Evolutionary conservation across 495 filamentous ascomycete species (phyloP).

Genomic region (Neurospora hispaniola): DNA sequence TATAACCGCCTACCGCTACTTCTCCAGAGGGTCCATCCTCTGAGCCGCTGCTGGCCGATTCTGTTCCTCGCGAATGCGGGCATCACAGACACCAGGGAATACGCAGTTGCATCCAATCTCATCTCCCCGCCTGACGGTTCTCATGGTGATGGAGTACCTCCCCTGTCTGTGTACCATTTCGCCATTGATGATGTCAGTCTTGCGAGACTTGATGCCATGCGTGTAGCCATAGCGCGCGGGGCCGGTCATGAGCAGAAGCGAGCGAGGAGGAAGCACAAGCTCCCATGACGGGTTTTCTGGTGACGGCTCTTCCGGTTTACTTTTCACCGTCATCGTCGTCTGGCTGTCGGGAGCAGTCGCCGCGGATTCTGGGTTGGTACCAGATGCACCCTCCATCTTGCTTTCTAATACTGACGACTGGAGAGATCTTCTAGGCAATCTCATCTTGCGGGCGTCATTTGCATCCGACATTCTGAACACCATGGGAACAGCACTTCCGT

Average conservation of each 20-base stretch:
- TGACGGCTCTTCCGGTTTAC: background rate
- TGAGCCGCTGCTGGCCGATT: background rate
- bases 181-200: conserved; percentile 19
- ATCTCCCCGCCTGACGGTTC: conserved; percentile 11
- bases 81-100: conserved; percentile 23
- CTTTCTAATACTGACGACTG: background rate
- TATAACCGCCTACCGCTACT: background rate
- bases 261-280: conserved; percentile 16
- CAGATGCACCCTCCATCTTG: background rate
- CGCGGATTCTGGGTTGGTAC: background rate
- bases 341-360: background rate
- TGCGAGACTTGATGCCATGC: conserved; percentile 20
- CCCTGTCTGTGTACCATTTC: conserved; percentile 12
- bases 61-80: conserved; percentile 18
- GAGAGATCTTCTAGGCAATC: conserved; percentile 20
- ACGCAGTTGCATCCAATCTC: conserved; percentile 16
- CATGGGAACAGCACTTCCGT: conserved; percentile 21
- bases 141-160: conserved; percentile 24
- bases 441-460: conserved; percentile 23
- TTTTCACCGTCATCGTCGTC: background rate
- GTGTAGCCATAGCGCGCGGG: conserved; percentile 21
- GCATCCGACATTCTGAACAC: conserved; percentile 16
- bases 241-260: conserved; percentile 21
- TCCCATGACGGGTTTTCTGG: conserved; percentile 13
- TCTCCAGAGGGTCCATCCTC: background rate